Conservation (phyloP, 345 rosid genomes). For the Eucalyptus cloeziana region DNA sequence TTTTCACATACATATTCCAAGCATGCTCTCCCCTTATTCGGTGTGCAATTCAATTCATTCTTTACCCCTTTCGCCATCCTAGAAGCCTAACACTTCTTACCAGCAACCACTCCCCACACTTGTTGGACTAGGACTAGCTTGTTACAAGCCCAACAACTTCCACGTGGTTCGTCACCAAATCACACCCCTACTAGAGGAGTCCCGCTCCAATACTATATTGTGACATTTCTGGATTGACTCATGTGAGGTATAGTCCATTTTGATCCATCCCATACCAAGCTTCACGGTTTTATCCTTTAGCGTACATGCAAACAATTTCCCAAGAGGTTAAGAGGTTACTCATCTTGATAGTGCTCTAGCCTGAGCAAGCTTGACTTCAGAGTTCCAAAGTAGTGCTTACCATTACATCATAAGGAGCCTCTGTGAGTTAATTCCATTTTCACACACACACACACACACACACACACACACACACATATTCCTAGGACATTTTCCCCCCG, state of each 20-base stretch:
- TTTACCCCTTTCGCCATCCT: not conserved
- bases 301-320: not conserved
- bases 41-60: not conserved
- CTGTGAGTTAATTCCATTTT: not conserved
- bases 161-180: not conserved
- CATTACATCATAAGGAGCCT: not conserved
- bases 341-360: not conserved
- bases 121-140: not conserved
- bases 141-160: not conserved
- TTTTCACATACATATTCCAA: not conserved
- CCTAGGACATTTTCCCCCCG: not conserved
- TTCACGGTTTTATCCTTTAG: not conserved
- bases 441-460: too few species aligned
- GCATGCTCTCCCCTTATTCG: not conserved
- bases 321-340: not conserved
- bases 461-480: too few species aligned
- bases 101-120: not conserved
- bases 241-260: not conserved
- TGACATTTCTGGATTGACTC: not conserved
- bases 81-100: not conserved
- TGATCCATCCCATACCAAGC: not conserved
- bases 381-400: not conserved
- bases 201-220: not conserved
- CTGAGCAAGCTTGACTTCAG: not conserved
- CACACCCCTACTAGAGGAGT: not conserved